These are phyloP conservation scores for Crithidia bombi DNA, from an alignment of 208 protist genomes.

Conservation along the genomic window DNA sequence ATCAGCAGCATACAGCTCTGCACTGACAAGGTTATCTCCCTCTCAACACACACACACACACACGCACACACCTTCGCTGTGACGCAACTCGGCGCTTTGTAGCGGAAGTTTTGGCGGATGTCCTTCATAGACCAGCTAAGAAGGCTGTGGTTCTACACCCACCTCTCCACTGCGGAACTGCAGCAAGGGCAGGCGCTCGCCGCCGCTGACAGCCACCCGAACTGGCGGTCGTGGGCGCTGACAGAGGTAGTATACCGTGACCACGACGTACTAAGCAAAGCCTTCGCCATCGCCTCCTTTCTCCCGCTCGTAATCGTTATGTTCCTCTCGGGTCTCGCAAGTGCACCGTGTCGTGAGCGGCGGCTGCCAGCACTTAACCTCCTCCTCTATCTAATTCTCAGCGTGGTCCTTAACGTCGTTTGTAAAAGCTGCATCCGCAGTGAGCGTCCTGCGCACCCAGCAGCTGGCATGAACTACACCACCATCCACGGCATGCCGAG, in stretches of 20 bases:
- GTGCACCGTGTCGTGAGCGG: conserved; percentile 44
- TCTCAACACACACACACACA: no score
- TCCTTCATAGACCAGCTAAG: conserved; percentile 8
- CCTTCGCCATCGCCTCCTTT: conserved; percentile 62
- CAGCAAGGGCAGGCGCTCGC: conserved; percentile 10
- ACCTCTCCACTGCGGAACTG: conserved; percentile 37
- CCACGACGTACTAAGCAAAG: conserved; percentile 53
- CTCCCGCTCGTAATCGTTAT: conserved; percentile 64
- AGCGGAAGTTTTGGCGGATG: not conserved
- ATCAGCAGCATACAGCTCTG: no score
- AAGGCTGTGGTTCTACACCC: conserved; percentile 38
- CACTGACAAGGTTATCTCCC: no score
- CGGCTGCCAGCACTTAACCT: conserved; percentile 53
- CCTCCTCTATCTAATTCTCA: conserved; percentile 56
- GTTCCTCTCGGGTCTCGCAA: conserved; percentile 66
- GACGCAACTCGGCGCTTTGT: no score
- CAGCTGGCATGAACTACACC: conserved; percentile 43
- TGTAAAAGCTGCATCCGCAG: conserved; percentile 49
- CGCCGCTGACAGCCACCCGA: not conserved
- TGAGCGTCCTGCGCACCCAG: conserved; percentile 52
- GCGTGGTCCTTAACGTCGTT: conserved; percentile 46
- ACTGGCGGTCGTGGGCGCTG: conserved; percentile 56
- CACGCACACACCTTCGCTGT: no score
- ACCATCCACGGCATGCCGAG: conserved; percentile 78
- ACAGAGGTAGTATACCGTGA: conserved; percentile 62